Evolutionary conservation across 371 early-diverging fungal genomes (phyloP).

Genomic region (Ecytonucleospora hepatopenaei): DNA sequence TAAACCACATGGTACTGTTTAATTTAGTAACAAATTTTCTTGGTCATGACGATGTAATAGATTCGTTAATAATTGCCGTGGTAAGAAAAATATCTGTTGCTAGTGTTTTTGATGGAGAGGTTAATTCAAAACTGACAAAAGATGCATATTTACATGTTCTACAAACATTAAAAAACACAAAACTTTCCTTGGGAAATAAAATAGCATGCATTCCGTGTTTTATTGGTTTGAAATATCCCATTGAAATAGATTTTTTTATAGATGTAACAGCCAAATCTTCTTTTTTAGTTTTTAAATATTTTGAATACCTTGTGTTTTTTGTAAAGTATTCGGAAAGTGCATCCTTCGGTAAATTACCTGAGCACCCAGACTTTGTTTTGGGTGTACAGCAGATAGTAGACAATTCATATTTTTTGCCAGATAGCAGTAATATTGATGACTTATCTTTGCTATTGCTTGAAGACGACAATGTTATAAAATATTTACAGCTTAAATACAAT

Average conservation of each 20-base stretch:
- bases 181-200: slow-evolving; percentile 6
- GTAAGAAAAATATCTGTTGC: slow-evolving; percentile 4
- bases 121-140: slow-evolving; percentile 28
- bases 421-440: neutral
- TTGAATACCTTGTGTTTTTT: slow-evolving; percentile 35
- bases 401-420: neutral
- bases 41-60: slow-evolving; percentile 19
- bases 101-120: slow-evolving; percentile 5
- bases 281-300: slow-evolving; percentile 5
- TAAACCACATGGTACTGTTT: slow-evolving; percentile 40
- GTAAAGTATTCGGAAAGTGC: slow-evolving; percentile 18
- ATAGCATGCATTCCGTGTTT: slow-evolving; percentile 20
- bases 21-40: slow-evolving; percentile 37
- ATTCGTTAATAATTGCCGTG: slow-evolving; percentile 32
- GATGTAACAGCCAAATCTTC: slow-evolving; percentile 12
- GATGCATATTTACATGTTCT: slow-evolving; percentile 17
- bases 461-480: slow-evolving; percentile 12
- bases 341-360: slow-evolving; percentile 22
- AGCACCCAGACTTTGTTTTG: slow-evolving; percentile 11
- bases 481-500: slow-evolving; percentile 13
- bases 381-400: slow-evolving; percentile 15
- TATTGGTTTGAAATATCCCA: slow-evolving; percentile 6
- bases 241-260: neutral
- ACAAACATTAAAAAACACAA: slow-evolving; percentile 4
- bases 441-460: slow-evolving; percentile 18